Percentiles rank a stretch among this genome's conserved stretches.
These are phyloP conservation scores for Physaria fendleri DNA, from an alignment of 345 rosid genomes.

Conservation along the genomic window DNA sequence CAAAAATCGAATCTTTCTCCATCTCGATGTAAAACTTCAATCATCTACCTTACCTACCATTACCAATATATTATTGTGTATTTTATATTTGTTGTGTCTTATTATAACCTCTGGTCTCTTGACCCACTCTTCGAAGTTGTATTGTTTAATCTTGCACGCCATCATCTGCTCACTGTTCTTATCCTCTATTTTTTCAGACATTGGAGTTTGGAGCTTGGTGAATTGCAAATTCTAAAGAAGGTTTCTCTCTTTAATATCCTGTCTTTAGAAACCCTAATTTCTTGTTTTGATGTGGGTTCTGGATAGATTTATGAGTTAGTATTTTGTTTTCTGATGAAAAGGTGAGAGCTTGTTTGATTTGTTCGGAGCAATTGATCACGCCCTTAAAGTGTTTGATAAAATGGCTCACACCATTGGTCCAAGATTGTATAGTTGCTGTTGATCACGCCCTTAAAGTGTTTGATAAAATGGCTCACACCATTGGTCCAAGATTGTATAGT, in stretches of 20 bases:
- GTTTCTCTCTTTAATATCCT: slow-evolving; percentile 6
- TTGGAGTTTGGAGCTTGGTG: slow-evolving; percentile 11
- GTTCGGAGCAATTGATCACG: slow-evolving; percentile 21
- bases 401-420: slow-evolving; percentile 78
- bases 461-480: slow-evolving; percentile 51
- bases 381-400: slow-evolving; percentile 17
- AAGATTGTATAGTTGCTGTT: slow-evolving; percentile 78
- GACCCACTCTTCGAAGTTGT: slow-evolving; percentile 9
- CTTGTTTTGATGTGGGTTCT: background rate
- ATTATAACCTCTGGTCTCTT: slow-evolving; percentile 6
- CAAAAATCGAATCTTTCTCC: slow-evolving; percentile 15
- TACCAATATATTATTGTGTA: slow-evolving; percentile 14
- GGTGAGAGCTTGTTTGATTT: slow-evolving; percentile 11
- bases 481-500: slow-evolving; percentile 79
- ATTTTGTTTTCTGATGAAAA: slow-evolving; percentile 8
- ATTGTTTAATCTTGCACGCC: slow-evolving; percentile 42
- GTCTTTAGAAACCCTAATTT: background rate
- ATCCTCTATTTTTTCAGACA: slow-evolving; percentile 18
- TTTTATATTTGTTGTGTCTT: slow-evolving; percentile 12
- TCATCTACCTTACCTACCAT: background rate
- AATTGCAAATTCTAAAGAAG: slow-evolving; percentile 4
- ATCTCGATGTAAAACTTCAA: background rate
- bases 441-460: slow-evolving; percentile 19
- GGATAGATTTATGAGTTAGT: background rate
- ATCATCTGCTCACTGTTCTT: slow-evolving; percentile 26